Evolutionary conservation across 1,284 basidiomycete genomes (phyloP), one percentile per base, ranked within the genome.

Genomic region (Fomitopsis schrenkii): DNA sequence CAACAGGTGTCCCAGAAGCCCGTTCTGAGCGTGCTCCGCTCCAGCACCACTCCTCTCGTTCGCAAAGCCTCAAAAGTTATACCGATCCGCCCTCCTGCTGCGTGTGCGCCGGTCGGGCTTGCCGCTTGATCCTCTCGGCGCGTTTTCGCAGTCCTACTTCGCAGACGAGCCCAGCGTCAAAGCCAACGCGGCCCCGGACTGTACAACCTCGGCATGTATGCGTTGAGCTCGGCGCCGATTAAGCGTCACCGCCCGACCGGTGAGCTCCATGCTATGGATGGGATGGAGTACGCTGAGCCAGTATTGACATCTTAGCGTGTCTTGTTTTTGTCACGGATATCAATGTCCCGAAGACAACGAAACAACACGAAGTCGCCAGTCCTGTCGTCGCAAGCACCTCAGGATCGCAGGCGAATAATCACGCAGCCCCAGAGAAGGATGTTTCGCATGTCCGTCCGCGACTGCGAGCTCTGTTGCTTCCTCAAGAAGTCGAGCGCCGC

Each of bases 381-480:
- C 28, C 28, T 15, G 48, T 22, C 9, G 14, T 30, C 14, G 6
- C 26, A 50, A 22, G 28, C 19, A 50, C 28, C 6, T 14, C 5
- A 50, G 28, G 14, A 50, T 30, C 17, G 9, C 1, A 30, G 28
- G 15, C 12, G 14, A 33, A 15, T 9, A 26, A 5, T 2, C 30
- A 12, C 48, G 30, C 15, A 30, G 28, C 8, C n/a, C 28, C 28
- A 7, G 48, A 14, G 26, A 15, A 50, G 15, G 22, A 33, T 28
- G 5, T 5, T 30, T 15, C 30, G 26, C 14, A 50, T 22, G 26
- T 26, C 12, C 44, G 36, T 8, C 52, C 26, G 15, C 46, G 15
- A n/a, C 63, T 67, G 15, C 67, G 67, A 36, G 62, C 64, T 9
- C 66, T 68, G 35, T 42, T 68, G 12, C 65, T 70, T 15, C 65